Base-by-base conservation (phyloP, 129 eudicot genomes). In the Ambrosia trifida region DNA sequence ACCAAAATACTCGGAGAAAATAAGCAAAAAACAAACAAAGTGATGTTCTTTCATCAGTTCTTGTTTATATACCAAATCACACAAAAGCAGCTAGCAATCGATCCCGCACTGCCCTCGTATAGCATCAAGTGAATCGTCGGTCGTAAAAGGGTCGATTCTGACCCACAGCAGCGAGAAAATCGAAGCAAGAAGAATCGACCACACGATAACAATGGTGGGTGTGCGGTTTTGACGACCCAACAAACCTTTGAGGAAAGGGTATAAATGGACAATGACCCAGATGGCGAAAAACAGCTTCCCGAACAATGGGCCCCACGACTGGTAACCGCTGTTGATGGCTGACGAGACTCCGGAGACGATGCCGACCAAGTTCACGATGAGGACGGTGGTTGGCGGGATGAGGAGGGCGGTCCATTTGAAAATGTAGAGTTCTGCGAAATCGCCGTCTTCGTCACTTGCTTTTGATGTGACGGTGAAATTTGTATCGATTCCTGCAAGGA, bases 391-490 rank as follows among this genome's bases (percentile, higher is more conserved):
- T 9, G 95, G 95, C 35, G 95, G 95, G 57, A 87, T 87, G 53
- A 87, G 71, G 60, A 87, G 85, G 7, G 95, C 61, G 2, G 95
- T 87, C 95, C 95, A 87, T 61, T 87, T 87, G 82, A 87, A 87
- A 5, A 85, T 54, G 80, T 87, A 87, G 12, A 88, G 86, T 72
- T 88, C 95, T 2, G 95, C 79, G 33, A 82, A 88, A 13, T 85
- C 95, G 2, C 88, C 90, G 17, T 87, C 90, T 50, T 82, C 90
- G 17, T 76, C 86, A 17, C 80, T 74, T 51, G 85, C 87, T 64
- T 82, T 87, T 19, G 95, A 87, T 7, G 85, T 85, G 52, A 87
- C 87, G 0, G 90, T 87, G 75, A 87, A 82, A 30, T 85, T 87
- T 14, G 95, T 87, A 56, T 82, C 81, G 52, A 87, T 79, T 19